phyloP scores from a whole-genome alignment of 805 yeast genomes.

The Teunomyces kruisii region DNA sequence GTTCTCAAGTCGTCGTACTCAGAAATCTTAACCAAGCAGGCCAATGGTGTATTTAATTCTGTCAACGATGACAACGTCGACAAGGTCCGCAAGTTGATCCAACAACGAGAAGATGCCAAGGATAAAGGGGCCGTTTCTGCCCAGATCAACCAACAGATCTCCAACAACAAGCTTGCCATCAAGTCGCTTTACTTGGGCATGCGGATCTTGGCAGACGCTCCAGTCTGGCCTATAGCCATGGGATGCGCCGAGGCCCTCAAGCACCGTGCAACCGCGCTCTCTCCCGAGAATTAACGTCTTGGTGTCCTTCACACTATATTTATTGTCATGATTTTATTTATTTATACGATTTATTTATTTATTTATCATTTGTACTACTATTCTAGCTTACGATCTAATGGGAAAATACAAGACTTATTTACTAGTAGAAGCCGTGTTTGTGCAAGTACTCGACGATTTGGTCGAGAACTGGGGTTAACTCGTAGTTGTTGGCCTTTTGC shows the following conservation, averaged over 20 bases:
- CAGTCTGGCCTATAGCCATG: slow-evolving; percentile 81
- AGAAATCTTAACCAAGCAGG: slow-evolving; percentile 57
- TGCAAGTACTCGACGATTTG: slow-evolving; percentile 71
- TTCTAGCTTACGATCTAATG: neutral
- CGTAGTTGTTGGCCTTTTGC: slow-evolving; percentile 12
- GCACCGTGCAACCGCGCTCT: slow-evolving; percentile 39
- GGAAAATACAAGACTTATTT: neutral
- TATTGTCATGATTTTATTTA: neutral
- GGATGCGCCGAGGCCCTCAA: slow-evolving; percentile 79
- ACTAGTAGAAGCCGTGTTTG: slow-evolving; percentile 75
- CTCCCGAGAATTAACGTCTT: neutral
- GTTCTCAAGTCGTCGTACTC: slow-evolving; percentile 53
- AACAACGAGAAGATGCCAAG: slow-evolving; percentile 37
- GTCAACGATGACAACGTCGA: slow-evolving; percentile 9
- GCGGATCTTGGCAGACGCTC: slow-evolving; percentile 77
- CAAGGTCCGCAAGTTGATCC: slow-evolving; percentile 9
- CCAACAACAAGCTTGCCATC: slow-evolving; percentile 52
- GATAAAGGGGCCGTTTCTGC: slow-evolving; percentile 36
- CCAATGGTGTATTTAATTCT: slow-evolving; percentile 55
- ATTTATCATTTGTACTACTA: neutral
- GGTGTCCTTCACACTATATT: neutral
- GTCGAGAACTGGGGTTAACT: slow-evolving; percentile 53
- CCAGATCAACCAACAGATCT: slow-evolving; percentile 44
- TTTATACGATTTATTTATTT: slow-evolving; percentile 1
- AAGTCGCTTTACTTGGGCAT: slow-evolving; percentile 68